A percentile compares a stretch with the other conserved stretches of the same genome.
Evolutionary conservation across 2,329 filamentous ascomycete species (phyloP).

Genomic region (Huntiella omanensis): DNA sequence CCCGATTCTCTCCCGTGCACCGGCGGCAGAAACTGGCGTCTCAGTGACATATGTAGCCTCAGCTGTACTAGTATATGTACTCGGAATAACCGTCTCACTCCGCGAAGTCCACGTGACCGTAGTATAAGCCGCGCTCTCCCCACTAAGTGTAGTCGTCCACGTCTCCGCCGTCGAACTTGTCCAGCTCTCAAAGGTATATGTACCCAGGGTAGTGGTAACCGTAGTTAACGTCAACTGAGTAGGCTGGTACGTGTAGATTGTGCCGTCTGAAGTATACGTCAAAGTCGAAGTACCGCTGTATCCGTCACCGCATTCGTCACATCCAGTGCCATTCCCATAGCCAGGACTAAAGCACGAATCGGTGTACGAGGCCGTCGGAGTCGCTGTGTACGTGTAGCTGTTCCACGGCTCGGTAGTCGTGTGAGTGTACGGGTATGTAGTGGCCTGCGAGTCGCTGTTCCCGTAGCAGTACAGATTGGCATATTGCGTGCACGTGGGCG

Average conservation of each 20-base stretch:
- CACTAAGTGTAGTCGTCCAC: slow-evolving; percentile 10
- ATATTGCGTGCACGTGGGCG: slow-evolving; percentile 5
- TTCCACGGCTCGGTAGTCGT: not conserved
- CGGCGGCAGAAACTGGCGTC: not conserved
- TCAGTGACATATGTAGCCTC: slow-evolving; percentile 9
- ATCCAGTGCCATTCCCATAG: not conserved
- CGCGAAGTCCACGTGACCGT: slow-evolving; percentile 9
- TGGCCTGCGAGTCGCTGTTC: no score
- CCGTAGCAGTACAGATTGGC: slow-evolving; percentile 11
- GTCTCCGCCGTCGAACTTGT: slow-evolving; percentile 5
- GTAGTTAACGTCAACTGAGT: slow-evolving; percentile 6
- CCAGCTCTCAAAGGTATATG: slow-evolving; percentile 4
- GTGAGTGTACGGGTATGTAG: not conserved
- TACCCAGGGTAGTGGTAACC: slow-evolving; percentile 8
- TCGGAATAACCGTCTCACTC: slow-evolving; percentile 1
- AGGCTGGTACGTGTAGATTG: not conserved
- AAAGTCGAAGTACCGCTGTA: not conserved
- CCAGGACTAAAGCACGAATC: not conserved
- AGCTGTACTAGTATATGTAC: slow-evolving; percentile 8
- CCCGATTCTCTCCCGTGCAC: no score
- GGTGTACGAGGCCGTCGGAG: not conserved
- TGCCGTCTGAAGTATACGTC: not conserved
- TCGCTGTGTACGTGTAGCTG: slow-evolving; percentile 6
- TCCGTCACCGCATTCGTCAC: not conserved
- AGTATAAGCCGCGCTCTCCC: slow-evolving; percentile 6